Evolutionary conservation across 495 filamentous ascomycete species (phyloP).

Genomic region (Echria macrotheca): DNA sequence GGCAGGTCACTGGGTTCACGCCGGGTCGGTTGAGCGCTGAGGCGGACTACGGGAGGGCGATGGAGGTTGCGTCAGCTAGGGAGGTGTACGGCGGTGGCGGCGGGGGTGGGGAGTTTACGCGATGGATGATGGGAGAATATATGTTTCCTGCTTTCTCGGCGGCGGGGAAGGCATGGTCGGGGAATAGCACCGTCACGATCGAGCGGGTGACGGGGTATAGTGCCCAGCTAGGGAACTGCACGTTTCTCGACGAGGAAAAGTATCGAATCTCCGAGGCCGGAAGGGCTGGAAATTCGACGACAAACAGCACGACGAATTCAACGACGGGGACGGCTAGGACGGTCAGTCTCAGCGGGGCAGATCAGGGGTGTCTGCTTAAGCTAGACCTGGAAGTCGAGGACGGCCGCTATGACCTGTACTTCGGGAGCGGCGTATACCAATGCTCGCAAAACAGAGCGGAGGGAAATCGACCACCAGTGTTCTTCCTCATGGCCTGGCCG

Average conservation of each 20-base stretch:
- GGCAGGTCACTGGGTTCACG: neutral
- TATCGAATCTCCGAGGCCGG: slow-evolving; percentile 2
- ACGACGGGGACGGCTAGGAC: neutral
- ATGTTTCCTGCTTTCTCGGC: neutral
- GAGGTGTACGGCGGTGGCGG: slow-evolving; percentile 2
- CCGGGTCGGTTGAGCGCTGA: neutral
- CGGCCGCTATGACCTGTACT: neutral
- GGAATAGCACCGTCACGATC: slow-evolving; percentile 2
- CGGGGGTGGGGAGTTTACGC: neutral
- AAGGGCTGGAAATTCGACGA: neutral
- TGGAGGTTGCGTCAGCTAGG: slow-evolving; percentile 1
- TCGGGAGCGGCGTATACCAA: slow-evolving; percentile 2
- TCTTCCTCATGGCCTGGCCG: slow-evolving; percentile 1
- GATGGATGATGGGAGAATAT: neutral
- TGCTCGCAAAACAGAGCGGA: neutral
- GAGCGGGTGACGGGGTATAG: neutral
- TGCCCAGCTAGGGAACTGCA: neutral
- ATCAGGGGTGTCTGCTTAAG: neutral
- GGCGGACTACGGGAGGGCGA: slow-evolving; percentile 2
- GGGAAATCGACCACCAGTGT: neutral
- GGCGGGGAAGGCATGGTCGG: neutral
- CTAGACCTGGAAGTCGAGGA: neutral
- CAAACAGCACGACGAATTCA: neutral
- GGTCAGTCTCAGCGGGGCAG: neutral
- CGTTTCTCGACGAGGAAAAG: neutral